Percentiles rank a stretch among this genome's conserved stretches.
Conservation (phyloP, 257 asterid genomes). For the Datura wrightii region DNA sequence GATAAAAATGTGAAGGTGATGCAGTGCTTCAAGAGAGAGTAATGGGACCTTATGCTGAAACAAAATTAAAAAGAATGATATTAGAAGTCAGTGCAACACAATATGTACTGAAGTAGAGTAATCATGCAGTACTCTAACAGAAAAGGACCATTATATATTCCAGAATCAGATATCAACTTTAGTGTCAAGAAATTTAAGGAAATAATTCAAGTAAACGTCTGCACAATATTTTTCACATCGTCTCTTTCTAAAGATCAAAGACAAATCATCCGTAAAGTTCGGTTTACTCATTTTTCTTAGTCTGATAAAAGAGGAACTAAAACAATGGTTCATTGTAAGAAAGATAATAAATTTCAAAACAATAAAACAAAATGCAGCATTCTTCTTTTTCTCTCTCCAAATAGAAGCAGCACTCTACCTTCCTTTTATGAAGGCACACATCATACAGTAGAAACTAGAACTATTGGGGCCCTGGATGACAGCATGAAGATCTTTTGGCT, state of each 20-base stretch:
- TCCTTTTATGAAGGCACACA: conserved; percentile 19
- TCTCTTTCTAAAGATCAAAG: conserved; percentile 15
- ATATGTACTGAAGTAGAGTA: neutral
- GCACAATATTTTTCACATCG: conserved; percentile 12
- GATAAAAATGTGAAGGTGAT: conserved; percentile 81
- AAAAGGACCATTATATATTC: neutral
- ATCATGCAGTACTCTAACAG: neutral
- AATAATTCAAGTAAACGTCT: neutral
- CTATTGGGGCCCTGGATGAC: neutral
- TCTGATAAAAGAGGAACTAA: conserved; percentile 7
- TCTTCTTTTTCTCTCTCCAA: neutral
- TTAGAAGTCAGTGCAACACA: conserved; percentile 22
- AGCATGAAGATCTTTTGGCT: neutral
- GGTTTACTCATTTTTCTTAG: neutral
- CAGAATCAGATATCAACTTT: conserved; percentile 11
- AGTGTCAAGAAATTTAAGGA: neutral
- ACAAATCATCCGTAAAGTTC: neutral
- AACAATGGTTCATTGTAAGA: neutral
- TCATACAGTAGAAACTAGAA: neutral
- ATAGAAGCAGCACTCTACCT: conserved; percentile 21
- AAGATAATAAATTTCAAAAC: conserved; percentile 16
- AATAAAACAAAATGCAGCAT: neutral
- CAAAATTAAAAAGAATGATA: conserved; percentile 18
- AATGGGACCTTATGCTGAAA: conserved; percentile 69
- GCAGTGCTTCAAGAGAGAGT: conserved; percentile 76